Percentiles rank a stretch among this genome's conserved stretches.
These are phyloP conservation scores for Erythrobasidium hasegawianum DNA, from an alignment of 1,284 basidiomycete genomes.

Conservation along the genomic window DNA sequence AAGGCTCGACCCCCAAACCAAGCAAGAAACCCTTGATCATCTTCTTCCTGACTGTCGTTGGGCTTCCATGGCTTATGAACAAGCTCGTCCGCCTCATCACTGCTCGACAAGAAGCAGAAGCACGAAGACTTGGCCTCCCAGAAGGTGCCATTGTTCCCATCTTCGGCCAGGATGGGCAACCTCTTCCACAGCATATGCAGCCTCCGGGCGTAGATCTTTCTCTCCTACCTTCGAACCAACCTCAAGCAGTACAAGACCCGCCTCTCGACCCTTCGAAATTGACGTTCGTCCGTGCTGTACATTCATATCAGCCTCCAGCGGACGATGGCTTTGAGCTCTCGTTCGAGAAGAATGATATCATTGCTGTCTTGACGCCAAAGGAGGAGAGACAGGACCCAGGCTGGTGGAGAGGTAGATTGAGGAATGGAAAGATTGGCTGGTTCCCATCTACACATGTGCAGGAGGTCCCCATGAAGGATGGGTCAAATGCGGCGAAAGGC, in stretches of 20 bases:
- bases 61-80: conserved; percentile 90
- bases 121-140: conserved; percentile 47
- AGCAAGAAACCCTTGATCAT: conserved; percentile 82
- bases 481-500: neutral
- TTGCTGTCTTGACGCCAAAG: conserved; percentile 82
- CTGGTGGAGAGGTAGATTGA: conserved; percentile 94
- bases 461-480: conserved; percentile 30
- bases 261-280: conserved; percentile 58
- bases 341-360: conserved; percentile 85
- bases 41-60: conserved; percentile 93
- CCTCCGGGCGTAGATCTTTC: conserved; percentile 56
- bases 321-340: conserved; percentile 66
- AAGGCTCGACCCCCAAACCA: conserved; percentile 45
- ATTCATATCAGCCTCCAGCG: conserved; percentile 60
- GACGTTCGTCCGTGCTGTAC: conserved; percentile 81
- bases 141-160: conserved; percentile 38
- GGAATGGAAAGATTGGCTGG: conserved; percentile 93
- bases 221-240: conserved; percentile 58
- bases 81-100: conserved; percentile 77
- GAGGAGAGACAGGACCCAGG: conserved; percentile 72
- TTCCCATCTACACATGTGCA: conserved; percentile 81
- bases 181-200: conserved; percentile 44
- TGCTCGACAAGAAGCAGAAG: conserved; percentile 56
- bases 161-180: conserved; percentile 44
- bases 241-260: conserved; percentile 42